Conservation (phyloP, 495 filamentous ascomycete genomes). For the Penicillium soppii region DNA sequence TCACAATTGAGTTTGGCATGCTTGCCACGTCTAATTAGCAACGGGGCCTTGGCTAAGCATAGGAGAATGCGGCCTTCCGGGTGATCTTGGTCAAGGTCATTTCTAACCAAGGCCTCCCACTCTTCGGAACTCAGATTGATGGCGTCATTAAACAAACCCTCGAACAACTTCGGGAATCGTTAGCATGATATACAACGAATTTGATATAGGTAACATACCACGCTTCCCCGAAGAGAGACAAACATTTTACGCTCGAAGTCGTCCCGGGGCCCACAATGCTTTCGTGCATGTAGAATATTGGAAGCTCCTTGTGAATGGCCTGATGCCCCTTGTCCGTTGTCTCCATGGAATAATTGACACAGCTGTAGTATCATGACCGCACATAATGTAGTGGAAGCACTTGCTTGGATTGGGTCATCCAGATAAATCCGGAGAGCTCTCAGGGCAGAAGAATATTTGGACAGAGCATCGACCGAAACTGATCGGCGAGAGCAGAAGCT, state of each 20-base stretch:
- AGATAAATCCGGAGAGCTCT: constrained; percentile 33
- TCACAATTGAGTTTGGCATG: constrained; percentile 4
- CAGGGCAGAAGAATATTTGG: constrained; percentile 40
- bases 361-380: constrained; percentile 45
- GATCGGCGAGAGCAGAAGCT: constrained; percentile 21
- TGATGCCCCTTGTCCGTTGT: constrained; percentile 7
- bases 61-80: constrained; percentile 33
- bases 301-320: constrained; percentile 44
- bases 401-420: constrained; percentile 36
- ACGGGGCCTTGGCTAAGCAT: constrained; percentile 27
- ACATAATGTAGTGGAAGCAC: constrained; percentile 39
- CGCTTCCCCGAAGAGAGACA: constrained; percentile 36
- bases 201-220: constrained; percentile 26
- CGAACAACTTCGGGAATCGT: constrained; percentile 33
- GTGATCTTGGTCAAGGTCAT: constrained; percentile 21
- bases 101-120: constrained; percentile 35
- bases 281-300: constrained; percentile 39
- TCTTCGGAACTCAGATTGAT: constrained; percentile 36
- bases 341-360: constrained; percentile 33
- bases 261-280: constrained; percentile 28
- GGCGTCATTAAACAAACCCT: constrained; percentile 37
- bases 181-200: not conserved
- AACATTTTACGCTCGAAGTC: constrained; percentile 40
- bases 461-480: constrained; percentile 21
- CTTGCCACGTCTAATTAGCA: constrained; percentile 25